Evolutionary conservation across 2,329 filamentous ascomycete species (phyloP), one percentile per base, ranked within the genome.

Genomic region (Pseudopyricularia javanii): DNA sequence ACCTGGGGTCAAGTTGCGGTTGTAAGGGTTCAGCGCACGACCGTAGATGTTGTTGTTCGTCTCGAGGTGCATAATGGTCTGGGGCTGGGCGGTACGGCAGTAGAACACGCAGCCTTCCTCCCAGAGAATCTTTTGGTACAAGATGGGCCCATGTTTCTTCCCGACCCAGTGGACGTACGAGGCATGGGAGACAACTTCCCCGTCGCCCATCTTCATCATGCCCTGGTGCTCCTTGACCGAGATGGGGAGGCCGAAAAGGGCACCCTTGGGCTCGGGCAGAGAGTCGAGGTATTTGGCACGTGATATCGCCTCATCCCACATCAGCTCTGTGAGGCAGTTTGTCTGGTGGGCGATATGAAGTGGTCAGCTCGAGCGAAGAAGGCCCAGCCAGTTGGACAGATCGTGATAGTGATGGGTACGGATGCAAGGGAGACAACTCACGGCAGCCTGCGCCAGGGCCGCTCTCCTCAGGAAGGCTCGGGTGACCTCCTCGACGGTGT

Each of bases 41-140:
- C 82, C 83, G 58, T 80, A 80, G 58, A 83, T 82, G 65, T 85
- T 86, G n/a, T 83, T 77, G 2, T 73, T 78, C 4, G 40, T 45
- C 62, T 86, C 83, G 11, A 80, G 75, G 51, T 84, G 83, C 82
- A 86, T 85, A 73, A 85, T 82, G 11, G 80, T 56, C 2, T 80
- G 82, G 0, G 78, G 76, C 6, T 63, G 56, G 35, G 59, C 64
- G 26, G 50, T 52, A 30, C 37, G 43, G 45, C 37, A 37, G 47
- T 43, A 53, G 47, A 53, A 53, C 17, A 65, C 56, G 28, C 64
- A 66, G 0, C 64, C 64, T 37, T 67, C 57, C 0, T 59, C 59
- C 28, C 58, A 65, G 2, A 66, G 53, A 3, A 57, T 59, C 35
- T 64, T 58, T 33, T 66, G 40, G n/a, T 45, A 32, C 37, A 55